Base-by-base conservation (phyloP, 768 basidiomycete genomes). In the Lyophyllum atratum region DNA sequence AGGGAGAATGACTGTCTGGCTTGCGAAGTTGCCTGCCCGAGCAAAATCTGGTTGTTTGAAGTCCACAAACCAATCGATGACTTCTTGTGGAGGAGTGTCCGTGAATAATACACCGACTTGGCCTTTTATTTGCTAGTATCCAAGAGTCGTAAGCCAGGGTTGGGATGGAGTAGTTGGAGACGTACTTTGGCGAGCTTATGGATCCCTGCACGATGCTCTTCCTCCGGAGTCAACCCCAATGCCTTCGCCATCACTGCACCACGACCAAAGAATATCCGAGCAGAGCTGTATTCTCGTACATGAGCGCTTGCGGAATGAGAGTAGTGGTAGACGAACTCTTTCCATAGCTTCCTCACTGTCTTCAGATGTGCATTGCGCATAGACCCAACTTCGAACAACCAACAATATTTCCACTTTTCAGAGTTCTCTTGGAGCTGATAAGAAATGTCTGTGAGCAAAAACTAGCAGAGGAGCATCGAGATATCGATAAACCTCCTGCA, bases 341-440 rank as follows among this genome's bases (percentile, higher is more conserved):
- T 92, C 97, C 97, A 99, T 61, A 91, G 78, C 58, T 86, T 87
- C 62, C 97, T 83, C 46, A 98, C 92, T 50, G 93, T 94, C 80
- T 98, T 95, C 37, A 99, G 76, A 73, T 93, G 90, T 25, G 94
- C 78, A 75, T 96, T 98, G 58, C 97, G 82, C 94, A 98, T 96
- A 63, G 94, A 86, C 15, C 95, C 95, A 5, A 98, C 93, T 64
- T 90, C 87, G 69, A 99, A 97, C 37, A 98, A 70, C 93, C 95
- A 99, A 75, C 93, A 90, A 72, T 97, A 95, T 67, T 85, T 85
- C 88, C 92, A 98, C 76, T 93, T 91, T 63, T 95, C 93, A 21
- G 87, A 77, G 69, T 87, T 86, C 68, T 81, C 81, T 78, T 93
- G 90, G 52, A 98, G 77, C 93, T 95, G 66, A 54, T 14, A 19